Conservation (phyloP, 257 asterid genomes). For the Solanum gracilifrons region DNA sequence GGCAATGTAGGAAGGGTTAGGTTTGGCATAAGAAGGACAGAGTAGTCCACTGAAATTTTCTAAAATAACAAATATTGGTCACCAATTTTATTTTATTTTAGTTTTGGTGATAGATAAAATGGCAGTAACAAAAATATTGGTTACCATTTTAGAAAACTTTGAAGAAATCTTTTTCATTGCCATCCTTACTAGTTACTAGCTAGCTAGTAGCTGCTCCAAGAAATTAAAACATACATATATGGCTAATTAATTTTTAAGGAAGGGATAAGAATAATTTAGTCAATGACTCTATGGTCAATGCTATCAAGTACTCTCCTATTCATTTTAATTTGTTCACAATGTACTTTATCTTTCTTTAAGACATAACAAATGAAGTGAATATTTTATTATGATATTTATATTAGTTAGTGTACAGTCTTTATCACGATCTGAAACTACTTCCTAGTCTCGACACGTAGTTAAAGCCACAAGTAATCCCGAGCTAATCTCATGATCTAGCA, state of each 20-base stretch:
- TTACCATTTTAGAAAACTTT: background rate
- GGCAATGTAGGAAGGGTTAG: background rate
- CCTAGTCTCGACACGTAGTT: background rate
- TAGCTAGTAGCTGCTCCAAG: background rate
- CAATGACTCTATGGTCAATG: background rate
- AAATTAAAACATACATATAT: too few species aligned
- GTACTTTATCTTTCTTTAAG: background rate
- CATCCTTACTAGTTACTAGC: background rate
- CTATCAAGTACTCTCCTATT: background rate
- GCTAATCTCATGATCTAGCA: background rate
- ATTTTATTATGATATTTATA: too few species aligned
- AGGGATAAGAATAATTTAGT: background rate
- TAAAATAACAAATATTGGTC: background rate
- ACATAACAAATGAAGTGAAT: background rate
- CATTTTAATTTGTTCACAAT: background rate
- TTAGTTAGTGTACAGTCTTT: too few species aligned
- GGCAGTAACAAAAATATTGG: background rate
- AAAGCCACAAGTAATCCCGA: background rate
- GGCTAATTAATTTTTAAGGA: background rate
- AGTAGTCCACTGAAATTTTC: background rate
- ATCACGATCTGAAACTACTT: background rate
- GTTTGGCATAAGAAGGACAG: background rate
- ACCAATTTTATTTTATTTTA: background rate
- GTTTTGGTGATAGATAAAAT: background rate
- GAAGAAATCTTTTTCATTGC: background rate